Evolutionary conservation across 257 asterid genomes (phyloP).

Genomic region (Marsdenia floribunda): DNA sequence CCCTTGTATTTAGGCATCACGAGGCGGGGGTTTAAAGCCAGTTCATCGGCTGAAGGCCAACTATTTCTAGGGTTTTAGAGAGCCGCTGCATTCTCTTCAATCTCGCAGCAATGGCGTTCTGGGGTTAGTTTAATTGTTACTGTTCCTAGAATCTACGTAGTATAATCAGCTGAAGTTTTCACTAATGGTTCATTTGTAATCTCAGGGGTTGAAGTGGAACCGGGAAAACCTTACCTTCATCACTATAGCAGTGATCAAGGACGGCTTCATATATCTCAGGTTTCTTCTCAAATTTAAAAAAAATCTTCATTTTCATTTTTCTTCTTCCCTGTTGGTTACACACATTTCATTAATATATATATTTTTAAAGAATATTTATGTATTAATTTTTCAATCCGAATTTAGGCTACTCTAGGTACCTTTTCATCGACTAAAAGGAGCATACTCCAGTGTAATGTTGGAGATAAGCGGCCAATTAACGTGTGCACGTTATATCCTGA

Average conservation of each 20-base stretch:
- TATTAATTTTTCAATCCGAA: slow-evolving; percentile 2
- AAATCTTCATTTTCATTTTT: not conserved
- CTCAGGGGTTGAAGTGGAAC: slow-evolving; percentile 73
- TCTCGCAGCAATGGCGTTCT: slow-evolving; percentile 32
- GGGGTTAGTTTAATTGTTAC: slow-evolving; percentile 25
- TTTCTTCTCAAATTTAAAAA: slow-evolving; percentile 18
- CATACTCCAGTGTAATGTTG: slow-evolving; percentile 75
- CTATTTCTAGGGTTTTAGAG: slow-evolving; percentile 13
- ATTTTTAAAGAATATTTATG: too few relatives aligned
- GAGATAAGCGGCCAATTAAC: slow-evolving; percentile 66
- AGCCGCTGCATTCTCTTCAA: slow-evolving; percentile 1
- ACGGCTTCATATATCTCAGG: slow-evolving; percentile 90
- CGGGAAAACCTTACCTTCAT: slow-evolving; percentile 56
- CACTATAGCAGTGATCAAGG: slow-evolving; percentile 39
- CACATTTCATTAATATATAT: not conserved
- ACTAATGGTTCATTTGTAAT: not conserved
- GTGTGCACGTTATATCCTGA: slow-evolving; percentile 72
- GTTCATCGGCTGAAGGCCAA: not conserved
- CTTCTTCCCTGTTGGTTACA: not conserved
- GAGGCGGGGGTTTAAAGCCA: slow-evolving; percentile 20
- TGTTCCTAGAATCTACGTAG: too few relatives aligned
- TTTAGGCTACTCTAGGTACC: slow-evolving; percentile 75
- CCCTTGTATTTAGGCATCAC: not conserved
- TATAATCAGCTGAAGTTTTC: not conserved
- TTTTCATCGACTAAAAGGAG: slow-evolving; percentile 56